Percentiles rank a stretch among this genome's conserved stretches.
Evolutionary conservation across 495 filamentous ascomycete genomes (phyloP).

Genomic region (Oidiodendron maius): DNA sequence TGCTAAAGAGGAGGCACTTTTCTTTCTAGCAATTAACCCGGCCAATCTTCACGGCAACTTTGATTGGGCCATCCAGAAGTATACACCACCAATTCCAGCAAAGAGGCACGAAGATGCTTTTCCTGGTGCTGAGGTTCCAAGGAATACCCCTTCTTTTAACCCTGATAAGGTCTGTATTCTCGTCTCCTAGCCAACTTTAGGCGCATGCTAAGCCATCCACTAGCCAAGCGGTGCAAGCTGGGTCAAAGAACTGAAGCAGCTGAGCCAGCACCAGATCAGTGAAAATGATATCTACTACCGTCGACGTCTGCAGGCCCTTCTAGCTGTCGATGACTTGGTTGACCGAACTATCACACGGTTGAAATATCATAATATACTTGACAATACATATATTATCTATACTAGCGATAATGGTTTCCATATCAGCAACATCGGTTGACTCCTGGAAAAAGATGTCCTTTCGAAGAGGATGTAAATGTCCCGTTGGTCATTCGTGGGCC

Average conservation of each 20-base stretch:
- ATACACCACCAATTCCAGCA: conserved; percentile 38
- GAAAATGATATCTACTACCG: conserved; percentile 63
- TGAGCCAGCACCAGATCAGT: conserved; percentile 45
- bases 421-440: conserved; percentile 62
- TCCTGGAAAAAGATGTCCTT: conserved; percentile 59
- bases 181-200: neutral
- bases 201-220: neutral
- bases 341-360: conserved; percentile 44
- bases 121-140: conserved; percentile 35
- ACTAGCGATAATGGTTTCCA: conserved; percentile 66
- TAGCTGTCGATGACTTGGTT: conserved; percentile 60
- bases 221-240: conserved; percentile 49
- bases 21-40: conserved; percentile 55
- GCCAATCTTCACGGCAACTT: conserved; percentile 57
- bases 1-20: conserved; percentile 42
- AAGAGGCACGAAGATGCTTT: conserved; percentile 34
- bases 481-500: conserved; percentile 55
- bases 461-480: conserved; percentile 61
- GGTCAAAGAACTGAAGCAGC: conserved; percentile 43
- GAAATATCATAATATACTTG: conserved; percentile 39
- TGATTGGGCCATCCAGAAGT: conserved; percentile 23
- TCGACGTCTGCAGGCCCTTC: conserved; percentile 49
- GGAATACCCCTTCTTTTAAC: conserved; percentile 39
- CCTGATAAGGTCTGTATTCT: conserved; percentile 36
- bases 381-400: conserved; percentile 62